phyloP scores from a whole-genome alignment of 306 rosid genomes.

The Vigna nakashimae region DNA sequence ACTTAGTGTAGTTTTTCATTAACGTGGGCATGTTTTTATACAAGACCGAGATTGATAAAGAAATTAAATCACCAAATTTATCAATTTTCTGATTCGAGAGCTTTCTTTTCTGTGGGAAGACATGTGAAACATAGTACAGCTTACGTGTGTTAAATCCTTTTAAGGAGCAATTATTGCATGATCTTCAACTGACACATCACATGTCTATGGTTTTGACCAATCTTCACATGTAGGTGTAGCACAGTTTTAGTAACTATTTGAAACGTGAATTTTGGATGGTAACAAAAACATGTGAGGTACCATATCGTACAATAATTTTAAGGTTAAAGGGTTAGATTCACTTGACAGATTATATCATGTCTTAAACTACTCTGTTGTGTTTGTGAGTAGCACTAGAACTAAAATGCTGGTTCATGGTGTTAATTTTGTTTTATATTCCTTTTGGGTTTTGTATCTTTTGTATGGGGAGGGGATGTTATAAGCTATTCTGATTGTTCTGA shows the following conservation, averaged over 20 bases:
- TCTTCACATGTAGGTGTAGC: not conserved
- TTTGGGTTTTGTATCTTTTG: not conserved
- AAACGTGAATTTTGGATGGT: not conserved
- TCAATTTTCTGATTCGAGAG: constrained; percentile 27
- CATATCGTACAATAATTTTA: no score
- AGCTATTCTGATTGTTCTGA: constrained; percentile 28
- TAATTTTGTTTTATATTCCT: not conserved
- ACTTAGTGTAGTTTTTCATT: not conserved
- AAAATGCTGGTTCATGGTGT: not conserved
- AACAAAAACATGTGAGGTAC: not conserved
- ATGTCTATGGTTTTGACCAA: not conserved
- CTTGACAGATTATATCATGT: constrained; percentile 6
- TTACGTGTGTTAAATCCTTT: not conserved
- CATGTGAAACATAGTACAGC: not conserved
- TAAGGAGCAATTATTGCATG: not conserved
- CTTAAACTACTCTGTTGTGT: constrained; percentile 10
- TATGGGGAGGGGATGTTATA: not conserved
- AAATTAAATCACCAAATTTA: constrained; percentile 13
- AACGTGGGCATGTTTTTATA: not conserved
- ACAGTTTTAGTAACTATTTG: not conserved
- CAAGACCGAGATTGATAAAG: not conserved
- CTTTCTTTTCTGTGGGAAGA: not conserved
- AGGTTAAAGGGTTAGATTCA: not conserved
- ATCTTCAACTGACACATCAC: not conserved
- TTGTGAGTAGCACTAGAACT: not conserved